Conservation (phyloP, 805 yeast species). For the Starmerella khaoyaiensis region DNA sequence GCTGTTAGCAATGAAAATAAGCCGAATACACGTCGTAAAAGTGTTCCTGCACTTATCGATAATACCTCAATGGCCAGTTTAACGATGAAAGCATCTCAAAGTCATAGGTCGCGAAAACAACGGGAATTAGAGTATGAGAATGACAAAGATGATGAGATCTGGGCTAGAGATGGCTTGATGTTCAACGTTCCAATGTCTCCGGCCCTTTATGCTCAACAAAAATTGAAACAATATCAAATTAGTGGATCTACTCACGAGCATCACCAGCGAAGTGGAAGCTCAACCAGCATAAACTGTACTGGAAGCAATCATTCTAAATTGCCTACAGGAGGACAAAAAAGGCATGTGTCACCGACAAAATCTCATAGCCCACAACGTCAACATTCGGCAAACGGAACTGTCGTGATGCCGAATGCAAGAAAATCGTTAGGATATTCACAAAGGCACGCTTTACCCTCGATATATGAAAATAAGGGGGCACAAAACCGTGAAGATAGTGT, state of each 20-base stretch:
- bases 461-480: slow-evolving; percentile 5
- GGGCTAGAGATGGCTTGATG: slow-evolving; percentile 41
- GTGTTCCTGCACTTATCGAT: slow-evolving; percentile 17
- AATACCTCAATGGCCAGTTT: slow-evolving; percentile 23
- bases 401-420: background rate
- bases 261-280: no score
- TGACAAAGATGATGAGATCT: slow-evolving; percentile 40
- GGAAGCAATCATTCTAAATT: background rate
- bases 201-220: slow-evolving; percentile 32
- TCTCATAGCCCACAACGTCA: background rate
- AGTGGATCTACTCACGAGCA: background rate
- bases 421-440: background rate
- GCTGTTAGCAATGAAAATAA: no score
- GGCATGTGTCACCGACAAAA: no score
- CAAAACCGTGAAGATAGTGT: background rate
- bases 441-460: slow-evolving; percentile 8
- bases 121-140: slow-evolving; percentile 28
- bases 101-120: slow-evolving; percentile 21
- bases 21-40: slow-evolving; percentile 8
- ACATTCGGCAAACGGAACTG: background rate
- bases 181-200: slow-evolving; percentile 56
- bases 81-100: slow-evolving; percentile 15
- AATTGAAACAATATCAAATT: slow-evolving; percentile 5
- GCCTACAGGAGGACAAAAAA: background rate
- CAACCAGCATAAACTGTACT: slow-evolving; percentile 7